Percentiles rank a stretch among this genome's conserved stretches.
Conservation (phyloP, 2,329 filamentous ascomycete genomes). For the Coniella vitis region DNA sequence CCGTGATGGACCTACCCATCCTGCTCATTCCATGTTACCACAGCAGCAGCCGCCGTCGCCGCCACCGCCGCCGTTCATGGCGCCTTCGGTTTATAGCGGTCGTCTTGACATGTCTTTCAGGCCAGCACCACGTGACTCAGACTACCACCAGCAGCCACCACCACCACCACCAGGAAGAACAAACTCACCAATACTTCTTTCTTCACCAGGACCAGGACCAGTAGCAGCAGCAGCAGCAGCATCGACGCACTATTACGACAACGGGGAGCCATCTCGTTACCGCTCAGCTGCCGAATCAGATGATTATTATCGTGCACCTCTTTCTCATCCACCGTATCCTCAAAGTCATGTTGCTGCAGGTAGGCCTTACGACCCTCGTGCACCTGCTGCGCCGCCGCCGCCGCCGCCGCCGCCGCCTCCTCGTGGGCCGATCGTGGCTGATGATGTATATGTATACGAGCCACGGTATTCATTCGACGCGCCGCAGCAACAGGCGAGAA, state of each 20-base stretch:
- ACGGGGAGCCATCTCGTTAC: background rate
- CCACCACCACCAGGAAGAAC: background rate
- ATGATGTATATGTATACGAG: conserved; percentile 15
- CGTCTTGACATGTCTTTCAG: background rate
- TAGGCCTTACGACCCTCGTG: no score
- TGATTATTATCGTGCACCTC: conserved; percentile 9
- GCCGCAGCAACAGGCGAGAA: conserved; percentile 2
- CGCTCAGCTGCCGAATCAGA: background rate
- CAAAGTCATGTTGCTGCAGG: no score
- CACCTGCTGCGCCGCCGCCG: no score
- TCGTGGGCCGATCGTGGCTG: background rate
- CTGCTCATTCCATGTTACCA: no score
- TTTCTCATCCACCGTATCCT: conserved; percentile 8
- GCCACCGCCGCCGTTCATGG: background rate
- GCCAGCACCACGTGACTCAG: background rate
- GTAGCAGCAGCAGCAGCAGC: no score
- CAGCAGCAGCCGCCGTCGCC: background rate
- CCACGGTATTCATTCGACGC: conserved; percentile 9
- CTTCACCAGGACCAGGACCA: background rate
- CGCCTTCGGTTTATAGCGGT: conserved; percentile 14
- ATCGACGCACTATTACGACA: no score
- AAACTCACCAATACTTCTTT: background rate
- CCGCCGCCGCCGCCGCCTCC: conserved; percentile 7
- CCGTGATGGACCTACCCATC: conserved; percentile 1
- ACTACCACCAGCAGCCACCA: conserved; percentile 10